These are phyloP conservation scores for Cucumis melo DNA, from an alignment of 306 rosid species.

Conservation along the genomic window DNA sequence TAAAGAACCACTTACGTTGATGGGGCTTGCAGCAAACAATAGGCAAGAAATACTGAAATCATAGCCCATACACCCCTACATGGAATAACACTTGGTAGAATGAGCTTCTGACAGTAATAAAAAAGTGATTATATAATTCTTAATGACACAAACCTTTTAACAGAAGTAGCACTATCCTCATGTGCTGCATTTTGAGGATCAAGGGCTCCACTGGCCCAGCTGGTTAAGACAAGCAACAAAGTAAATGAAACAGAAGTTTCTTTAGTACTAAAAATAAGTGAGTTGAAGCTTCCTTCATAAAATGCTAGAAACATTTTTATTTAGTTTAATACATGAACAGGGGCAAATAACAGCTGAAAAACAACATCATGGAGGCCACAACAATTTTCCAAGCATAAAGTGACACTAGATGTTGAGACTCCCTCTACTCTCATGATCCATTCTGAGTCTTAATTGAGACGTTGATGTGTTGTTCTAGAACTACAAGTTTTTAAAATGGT, in stretches of 20 bases:
- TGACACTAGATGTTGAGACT: background rate
- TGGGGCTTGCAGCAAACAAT: constrained; percentile 97
- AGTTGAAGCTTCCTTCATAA: too few species aligned
- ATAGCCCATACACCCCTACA: constrained; percentile 96
- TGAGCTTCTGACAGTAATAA: background rate
- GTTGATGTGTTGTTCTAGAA: background rate
- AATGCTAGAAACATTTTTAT: background rate
- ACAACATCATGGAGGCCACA: background rate
- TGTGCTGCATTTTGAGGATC: constrained; percentile 72
- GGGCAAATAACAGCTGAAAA: background rate
- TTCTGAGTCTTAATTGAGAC: background rate
- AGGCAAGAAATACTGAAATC: constrained; percentile 96
- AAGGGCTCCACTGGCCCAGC: constrained; percentile 96
- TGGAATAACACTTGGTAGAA: constrained; percentile 4
- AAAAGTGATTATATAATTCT: constrained; percentile 5
- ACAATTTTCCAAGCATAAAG: background rate
- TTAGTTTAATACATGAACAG: background rate
- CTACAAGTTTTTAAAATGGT: background rate
- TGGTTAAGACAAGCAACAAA: constrained; percentile 11
- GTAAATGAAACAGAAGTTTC: background rate
- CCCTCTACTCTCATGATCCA: background rate
- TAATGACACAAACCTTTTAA: constrained; percentile 48
- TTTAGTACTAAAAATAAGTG: background rate
- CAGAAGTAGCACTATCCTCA: constrained; percentile 79
- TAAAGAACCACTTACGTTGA: constrained; percentile 59